Conservation (phyloP, 257 asterid species). For the Solanum peruvianum region DNA sequence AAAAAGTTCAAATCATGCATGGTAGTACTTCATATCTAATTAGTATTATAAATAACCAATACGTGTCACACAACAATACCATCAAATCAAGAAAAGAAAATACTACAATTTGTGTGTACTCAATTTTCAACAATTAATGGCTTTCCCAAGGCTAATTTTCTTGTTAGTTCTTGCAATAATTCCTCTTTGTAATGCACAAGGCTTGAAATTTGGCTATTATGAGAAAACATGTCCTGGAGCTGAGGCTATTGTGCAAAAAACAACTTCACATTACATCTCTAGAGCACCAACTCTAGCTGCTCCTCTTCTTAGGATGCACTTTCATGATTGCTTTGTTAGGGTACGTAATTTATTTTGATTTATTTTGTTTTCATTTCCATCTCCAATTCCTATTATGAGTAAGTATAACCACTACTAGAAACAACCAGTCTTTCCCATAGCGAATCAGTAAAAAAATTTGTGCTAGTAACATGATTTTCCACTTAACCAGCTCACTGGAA, state of each 20-base stretch:
- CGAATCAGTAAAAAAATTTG: no score
- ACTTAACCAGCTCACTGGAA: neutral
- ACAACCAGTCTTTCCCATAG: neutral
- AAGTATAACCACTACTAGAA: neutral
- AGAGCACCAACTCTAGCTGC: slow-evolving; percentile 4
- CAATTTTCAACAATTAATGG: neutral
- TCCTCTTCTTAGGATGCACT: slow-evolving; percentile 26
- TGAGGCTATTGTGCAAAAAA: neutral
- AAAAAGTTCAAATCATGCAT: neutral
- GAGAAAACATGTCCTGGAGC: neutral
- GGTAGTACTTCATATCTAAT: neutral
- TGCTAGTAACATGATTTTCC: neutral
- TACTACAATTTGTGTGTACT: neutral
- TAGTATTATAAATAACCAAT: neutral
- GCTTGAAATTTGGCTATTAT: neutral
- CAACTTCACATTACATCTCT: neutral
- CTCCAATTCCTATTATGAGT: neutral
- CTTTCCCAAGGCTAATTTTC: neutral
- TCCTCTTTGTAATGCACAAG: neutral
- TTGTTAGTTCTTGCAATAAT: neutral
- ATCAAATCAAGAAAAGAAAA: neutral
- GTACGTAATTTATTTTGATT: neutral
- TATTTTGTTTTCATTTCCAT: neutral
- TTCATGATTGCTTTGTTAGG: slow-evolving; percentile 44
- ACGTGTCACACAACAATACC: neutral